Evolutionary conservation across 148 eudicot species (phyloP).

Genomic region (Amaranthus palmeri): DNA sequence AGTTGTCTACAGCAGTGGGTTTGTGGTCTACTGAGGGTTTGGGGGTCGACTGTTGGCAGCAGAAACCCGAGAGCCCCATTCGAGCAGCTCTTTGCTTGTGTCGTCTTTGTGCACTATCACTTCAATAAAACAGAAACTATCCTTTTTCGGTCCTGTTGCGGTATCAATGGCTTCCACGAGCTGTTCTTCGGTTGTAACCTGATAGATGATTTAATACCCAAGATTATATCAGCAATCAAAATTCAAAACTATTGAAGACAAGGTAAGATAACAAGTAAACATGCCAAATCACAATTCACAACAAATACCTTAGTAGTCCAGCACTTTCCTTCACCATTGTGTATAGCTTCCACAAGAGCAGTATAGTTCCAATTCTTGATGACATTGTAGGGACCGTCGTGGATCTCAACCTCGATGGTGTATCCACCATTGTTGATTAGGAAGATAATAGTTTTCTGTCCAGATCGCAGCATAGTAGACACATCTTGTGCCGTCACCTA

Average conservation of each 20-base stretch:
- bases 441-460: slow-evolving; percentile 68
- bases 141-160: slow-evolving; percentile 54
- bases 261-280: too few species aligned
- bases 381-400: slow-evolving; percentile 87
- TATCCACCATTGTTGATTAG: slow-evolving; percentile 89
- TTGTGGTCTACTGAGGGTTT: too few species aligned
- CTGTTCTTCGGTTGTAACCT: slow-evolving; percentile 60
- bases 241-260: background rate
- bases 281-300: background rate
- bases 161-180: slow-evolving; percentile 54
- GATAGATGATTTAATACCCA: background rate
- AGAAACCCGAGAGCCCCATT: slow-evolving; percentile 77
- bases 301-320: slow-evolving; percentile 70
- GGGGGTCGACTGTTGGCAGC: too few species aligned
- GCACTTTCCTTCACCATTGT: slow-evolving; percentile 78
- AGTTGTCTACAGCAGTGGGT: too few species aligned
- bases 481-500: slow-evolving; percentile 80
- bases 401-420: slow-evolving; percentile 87
- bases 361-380: slow-evolving; percentile 88
- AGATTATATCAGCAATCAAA: background rate
- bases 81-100: slow-evolving; percentile 86
- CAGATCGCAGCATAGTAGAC: slow-evolving; percentile 71
- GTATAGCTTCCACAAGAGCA: slow-evolving; percentile 67
- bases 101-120: slow-evolving; percentile 70
- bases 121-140: slow-evolving; percentile 65